Base-by-base conservation (phyloP, 2,329 filamentous ascomycete species). In the Coleophoma crateriformis region DNA sequence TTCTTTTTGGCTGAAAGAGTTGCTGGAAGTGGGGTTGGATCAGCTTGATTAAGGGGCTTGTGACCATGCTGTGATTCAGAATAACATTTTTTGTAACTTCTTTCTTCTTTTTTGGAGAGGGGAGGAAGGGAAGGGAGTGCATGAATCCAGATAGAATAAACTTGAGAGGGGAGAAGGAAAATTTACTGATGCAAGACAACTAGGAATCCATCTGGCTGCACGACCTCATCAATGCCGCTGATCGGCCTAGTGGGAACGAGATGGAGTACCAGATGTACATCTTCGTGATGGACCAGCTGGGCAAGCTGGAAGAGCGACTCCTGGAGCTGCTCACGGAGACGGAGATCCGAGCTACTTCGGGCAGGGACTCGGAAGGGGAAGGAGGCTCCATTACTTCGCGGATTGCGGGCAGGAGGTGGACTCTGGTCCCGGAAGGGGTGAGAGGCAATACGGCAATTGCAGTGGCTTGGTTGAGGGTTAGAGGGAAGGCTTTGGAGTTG, bases 231-330 rank as follows among this genome's bases (percentile, higher is more conserved):
- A 59, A 59, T 15, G 64, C 60, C 22, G 56, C 55, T n/a, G 6
- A 57, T 22, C 58, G 64, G 43, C 58, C 60, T 14, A 57, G 2
- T 58, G 62, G 46, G 53, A 61, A 58, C 14, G 63, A 63, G 43
- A 63, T 65, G n/a, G 70, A 75, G 52, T 67, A 70, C 47, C 67
- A 75, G 47, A 75, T 76, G 71, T 75, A 72, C 56, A 59, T 57
- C 1, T 75, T 74, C 50, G 70, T 75, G 10, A 71, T 76, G 67
- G 72, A 76, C 33, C 69, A 75, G 49, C 54, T 75, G 32, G 51
- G 68, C 20, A 71, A 68, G 46, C 61, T 76, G 14, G 71, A 75
- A 57, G 64, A 69, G 54, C 64, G 71, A 13, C 59, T 75, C 37
- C 59, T 76, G 7, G 72, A 75, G 44, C 59, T 74, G n/a, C 60